Conservation (phyloP, 2,329 filamentous ascomycete species). For the Clonostachys sp. region DNA sequence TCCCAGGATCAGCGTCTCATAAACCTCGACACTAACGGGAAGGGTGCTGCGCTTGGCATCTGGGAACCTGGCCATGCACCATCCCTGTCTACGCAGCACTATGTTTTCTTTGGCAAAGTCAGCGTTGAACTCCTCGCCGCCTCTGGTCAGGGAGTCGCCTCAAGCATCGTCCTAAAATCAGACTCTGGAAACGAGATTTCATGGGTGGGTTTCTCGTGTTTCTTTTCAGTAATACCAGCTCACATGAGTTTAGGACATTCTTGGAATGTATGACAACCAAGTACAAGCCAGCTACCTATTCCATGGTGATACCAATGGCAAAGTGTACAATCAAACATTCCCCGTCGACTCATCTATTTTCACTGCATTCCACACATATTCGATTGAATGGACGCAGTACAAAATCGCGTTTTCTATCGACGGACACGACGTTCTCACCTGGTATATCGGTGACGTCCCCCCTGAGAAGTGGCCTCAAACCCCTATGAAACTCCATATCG, state of each 20-base stretch:
- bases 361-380: conserved; percentile 55
- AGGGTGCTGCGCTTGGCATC: conserved; percentile 44
- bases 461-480: conserved; percentile 60
- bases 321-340: conserved; percentile 44
- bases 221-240: background rate
- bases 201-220: conserved; percentile 13
- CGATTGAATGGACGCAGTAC: conserved; percentile 61
- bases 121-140: conserved; percentile 67
- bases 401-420: conserved; percentile 57
- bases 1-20: conserved; percentile 15
- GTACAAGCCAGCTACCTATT: conserved; percentile 81
- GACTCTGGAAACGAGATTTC: conserved; percentile 73
- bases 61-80: conserved; percentile 50
- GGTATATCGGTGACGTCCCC: conserved; percentile 35
- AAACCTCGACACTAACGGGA: conserved; percentile 14
- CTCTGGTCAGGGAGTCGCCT: conserved; percentile 70
- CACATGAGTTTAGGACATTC: conserved; percentile 12
- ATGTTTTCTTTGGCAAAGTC: conserved; percentile 80
- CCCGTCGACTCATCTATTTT: conserved; percentile 31
- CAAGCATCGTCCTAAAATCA: conserved; percentile 71
- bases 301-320: conserved; percentile 55
- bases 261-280: conserved; percentile 33
- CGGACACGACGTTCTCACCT: conserved; percentile 24
- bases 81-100: conserved; percentile 65
- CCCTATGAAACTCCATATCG: conserved; percentile 62